A percentile compares a stretch with the other conserved stretches of the same genome.
These are phyloP conservation scores for Scutellaria galericulata DNA, from an alignment of 257 asterid species.

Conservation along the genomic window DNA sequence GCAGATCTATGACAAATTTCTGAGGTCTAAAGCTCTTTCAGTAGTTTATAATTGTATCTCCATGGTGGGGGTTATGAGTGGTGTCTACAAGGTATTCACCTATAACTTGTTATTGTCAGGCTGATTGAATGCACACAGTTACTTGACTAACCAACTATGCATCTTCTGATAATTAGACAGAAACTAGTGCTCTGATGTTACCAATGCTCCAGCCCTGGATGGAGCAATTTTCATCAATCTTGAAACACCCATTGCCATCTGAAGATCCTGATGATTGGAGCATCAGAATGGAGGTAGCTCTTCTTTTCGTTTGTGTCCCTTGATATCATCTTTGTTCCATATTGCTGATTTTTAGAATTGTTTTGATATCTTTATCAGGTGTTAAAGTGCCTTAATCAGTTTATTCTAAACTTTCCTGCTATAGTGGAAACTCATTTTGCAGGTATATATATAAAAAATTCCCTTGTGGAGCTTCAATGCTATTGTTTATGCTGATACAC, in stretches of 20 bases:
- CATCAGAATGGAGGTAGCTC: conserved; percentile 87
- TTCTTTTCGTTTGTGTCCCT: conserved; percentile 31
- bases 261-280: conserved; percentile 99
- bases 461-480: conserved; percentile 30
- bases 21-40: conserved; percentile 79
- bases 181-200: conserved; percentile 70
- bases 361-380: conserved; percentile 56
- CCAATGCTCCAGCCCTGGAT: conserved; percentile 94
- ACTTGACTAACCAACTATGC: conserved; percentile 34
- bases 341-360: conserved; percentile 26
- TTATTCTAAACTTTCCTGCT: conserved; percentile 77
- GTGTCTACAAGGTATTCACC: conserved; percentile 79
- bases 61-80: conserved; percentile 85
- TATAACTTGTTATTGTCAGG: conserved; percentile 32
- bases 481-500: conserved; percentile 24
- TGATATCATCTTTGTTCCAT: conserved; percentile 31
- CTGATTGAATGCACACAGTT: conserved; percentile 33
- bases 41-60: conserved; percentile 81
- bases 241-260: conserved; percentile 75
- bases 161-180: conserved; percentile 57
- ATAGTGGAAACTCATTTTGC: conserved; percentile 67
- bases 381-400: conserved; percentile 91
- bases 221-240: conserved; percentile 72
- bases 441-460: conserved; percentile 48
- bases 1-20: conserved; percentile 78